Base-by-base conservation (phyloP, 257 asterid genomes). In the Solanum neorickii region DNA sequence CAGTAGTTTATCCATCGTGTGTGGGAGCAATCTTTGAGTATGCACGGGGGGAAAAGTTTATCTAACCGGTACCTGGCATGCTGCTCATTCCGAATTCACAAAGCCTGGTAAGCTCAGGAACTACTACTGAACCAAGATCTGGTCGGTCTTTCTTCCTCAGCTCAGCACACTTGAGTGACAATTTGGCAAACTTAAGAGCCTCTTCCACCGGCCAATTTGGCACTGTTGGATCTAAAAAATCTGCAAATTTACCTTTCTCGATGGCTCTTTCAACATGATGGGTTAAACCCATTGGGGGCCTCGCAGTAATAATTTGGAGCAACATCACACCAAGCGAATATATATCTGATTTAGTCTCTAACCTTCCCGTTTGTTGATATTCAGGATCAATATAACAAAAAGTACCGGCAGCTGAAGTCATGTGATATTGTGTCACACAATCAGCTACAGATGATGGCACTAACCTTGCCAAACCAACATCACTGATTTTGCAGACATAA, bases 391-490 rank as follows among this genome's bases (percentile, higher is more conserved):
- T 95, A 85, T 94, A 95, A 77, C 96, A 95, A 84, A 95, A 95
- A 12, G 98, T 94, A 59, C 97, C 98, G 1, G 98, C 98, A 20
- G 98, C 96, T 15, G 95, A 92, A 16, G 98, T 95, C 98, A 95
- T 94, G 90, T 89, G 98, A 69, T 92, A 95, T 31, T 93, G 96
- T 59, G 98, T 93, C 65, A 93, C 95, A 13, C 83, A 89, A 78
- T 94, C 94, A 8, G 98, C 96, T 18, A 94, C 89, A 6, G 93
- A 87, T 12, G 95, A 91, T 39, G 97, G 98, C 76, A 95, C 98
- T 84, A 95, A 27, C 37, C 98, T 92, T 69, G 97, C 96, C 87
- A 94, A 88, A 10, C 98, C 98, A 6, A 94, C 98, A n/a, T 95
- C 98, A 41, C 98, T 93, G 25, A 95, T 94, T 90, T 95, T 95